Evolutionary conservation across 176 grass and related monocot genomes (phyloP).

Genomic region (Chloris gayana): DNA sequence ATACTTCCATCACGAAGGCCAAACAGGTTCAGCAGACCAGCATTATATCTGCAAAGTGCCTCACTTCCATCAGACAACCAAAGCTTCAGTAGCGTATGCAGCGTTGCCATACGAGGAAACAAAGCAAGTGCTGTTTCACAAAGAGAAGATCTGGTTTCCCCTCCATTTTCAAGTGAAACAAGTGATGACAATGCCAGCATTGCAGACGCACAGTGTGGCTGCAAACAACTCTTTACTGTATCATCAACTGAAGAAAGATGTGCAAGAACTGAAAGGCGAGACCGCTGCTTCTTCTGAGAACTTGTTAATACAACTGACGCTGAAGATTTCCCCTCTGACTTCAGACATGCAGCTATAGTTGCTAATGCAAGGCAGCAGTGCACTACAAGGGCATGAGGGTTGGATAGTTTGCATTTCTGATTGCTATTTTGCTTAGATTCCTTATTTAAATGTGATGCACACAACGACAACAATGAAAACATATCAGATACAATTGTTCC

Average conservation of each 20-base stretch:
- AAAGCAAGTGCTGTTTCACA: constrained; percentile 75
- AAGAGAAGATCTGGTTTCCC: constrained; percentile 54
- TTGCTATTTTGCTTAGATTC: constrained; percentile 68
- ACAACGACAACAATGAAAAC: constrained; percentile 77
- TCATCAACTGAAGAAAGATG: constrained; percentile 77
- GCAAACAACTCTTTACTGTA: constrained; percentile 72
- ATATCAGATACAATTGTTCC: constrained; percentile 81
- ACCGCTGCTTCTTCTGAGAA: constrained; percentile 68
- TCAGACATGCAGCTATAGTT: constrained; percentile 62
- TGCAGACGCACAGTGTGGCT: constrained; percentile 79
- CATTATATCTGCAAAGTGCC: constrained; percentile 68
- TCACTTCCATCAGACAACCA: constrained; percentile 86
- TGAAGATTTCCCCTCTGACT: constrained; percentile 53
- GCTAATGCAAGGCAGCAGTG: constrained; percentile 74
- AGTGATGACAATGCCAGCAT: constrained; percentile 69
- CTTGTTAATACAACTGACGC: constrained; percentile 63
- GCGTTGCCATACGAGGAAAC: constrained; percentile 92
- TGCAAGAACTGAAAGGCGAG: constrained; percentile 72
- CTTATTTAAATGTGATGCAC: constrained; percentile 84
- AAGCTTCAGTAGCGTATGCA: constrained; percentile 76
- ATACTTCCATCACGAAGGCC: constrained; percentile 84
- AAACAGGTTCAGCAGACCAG: constrained; percentile 66
- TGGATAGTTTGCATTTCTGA: constrained; percentile 85
- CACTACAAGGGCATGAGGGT: constrained; percentile 75
- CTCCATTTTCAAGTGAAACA: constrained; percentile 73